phyloP scores from a whole-genome alignment of 805 yeast species.

The Kodamaea neixiangensis region DNA sequence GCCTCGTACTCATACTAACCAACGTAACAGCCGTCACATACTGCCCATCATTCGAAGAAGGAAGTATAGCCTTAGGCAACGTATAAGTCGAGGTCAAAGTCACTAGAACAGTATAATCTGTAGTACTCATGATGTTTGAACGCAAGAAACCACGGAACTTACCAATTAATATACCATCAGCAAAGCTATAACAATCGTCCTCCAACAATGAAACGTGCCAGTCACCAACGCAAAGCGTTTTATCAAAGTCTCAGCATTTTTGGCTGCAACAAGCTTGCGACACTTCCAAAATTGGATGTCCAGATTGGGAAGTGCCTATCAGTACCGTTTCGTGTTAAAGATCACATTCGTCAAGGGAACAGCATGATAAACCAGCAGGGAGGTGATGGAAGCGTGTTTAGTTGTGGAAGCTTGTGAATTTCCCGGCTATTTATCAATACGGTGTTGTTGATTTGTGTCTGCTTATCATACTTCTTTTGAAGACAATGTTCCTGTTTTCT shows the following conservation, averaged over 20 bases:
- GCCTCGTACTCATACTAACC: slow-evolving; percentile 2
- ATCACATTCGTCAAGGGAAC: neutral
- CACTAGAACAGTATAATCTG: slow-evolving; percentile 12
- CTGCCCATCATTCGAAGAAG: neutral
- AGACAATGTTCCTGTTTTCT: too few species aligned
- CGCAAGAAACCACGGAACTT: neutral
- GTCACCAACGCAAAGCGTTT: neutral
- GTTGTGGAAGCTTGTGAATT: too few species aligned
- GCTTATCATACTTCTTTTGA: too few species aligned
- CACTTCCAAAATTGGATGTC: slow-evolving; percentile 4
- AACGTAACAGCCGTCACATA: neutral
- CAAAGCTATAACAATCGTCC: neutral
- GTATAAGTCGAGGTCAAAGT: slow-evolving; percentile 16
- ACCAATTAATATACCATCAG: neutral
- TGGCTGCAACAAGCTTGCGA: slow-evolving; percentile 6
- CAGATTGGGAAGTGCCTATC: neutral
- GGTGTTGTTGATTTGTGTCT: too few species aligned
- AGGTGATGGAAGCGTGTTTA: too few species aligned
- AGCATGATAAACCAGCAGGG: too few species aligned
- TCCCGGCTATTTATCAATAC: too few species aligned
- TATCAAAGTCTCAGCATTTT: slow-evolving; percentile 1
- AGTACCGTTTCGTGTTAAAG: neutral
- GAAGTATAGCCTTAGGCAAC: slow-evolving; percentile 2
- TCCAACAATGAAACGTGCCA: neutral
- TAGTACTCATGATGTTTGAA: neutral